Percentiles rank a stretch among this genome's conserved stretches.
Evolutionary conservation across 371 early-diverging fungal genomes (phyloP).

Genomic region (Chytridium lagenaria): DNA sequence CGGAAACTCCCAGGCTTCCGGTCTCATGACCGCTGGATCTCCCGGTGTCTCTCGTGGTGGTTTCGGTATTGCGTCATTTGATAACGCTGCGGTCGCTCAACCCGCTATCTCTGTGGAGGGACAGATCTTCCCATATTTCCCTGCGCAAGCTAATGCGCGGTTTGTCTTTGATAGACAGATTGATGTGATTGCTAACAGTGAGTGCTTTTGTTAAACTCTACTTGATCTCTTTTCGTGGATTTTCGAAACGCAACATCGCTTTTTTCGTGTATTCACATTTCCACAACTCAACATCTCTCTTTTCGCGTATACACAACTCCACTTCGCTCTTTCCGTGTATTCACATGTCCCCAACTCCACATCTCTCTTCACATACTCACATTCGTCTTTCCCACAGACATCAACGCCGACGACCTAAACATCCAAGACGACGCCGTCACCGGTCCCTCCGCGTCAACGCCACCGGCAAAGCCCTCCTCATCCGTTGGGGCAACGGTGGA

Average conservation of each 20-base stretch:
- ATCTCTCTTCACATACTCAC: too few species aligned
- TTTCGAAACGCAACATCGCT: too few species aligned
- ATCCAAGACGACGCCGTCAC: not conserved
- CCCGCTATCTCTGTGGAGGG: not conserved
- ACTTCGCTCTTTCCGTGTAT: too few species aligned
- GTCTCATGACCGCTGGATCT: not conserved
- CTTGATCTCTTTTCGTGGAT: conserved; percentile 9
- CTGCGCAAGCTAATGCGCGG: conserved; percentile 3
- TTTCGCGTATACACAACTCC: too few species aligned
- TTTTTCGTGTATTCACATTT: too few species aligned
- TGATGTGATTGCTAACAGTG: conserved; percentile 12
- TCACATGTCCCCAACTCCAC: too few species aligned
- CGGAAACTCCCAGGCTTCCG: conserved; percentile 53
- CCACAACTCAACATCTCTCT: too few species aligned
- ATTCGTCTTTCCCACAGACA: too few species aligned
- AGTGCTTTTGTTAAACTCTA: not conserved
- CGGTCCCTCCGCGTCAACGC: not conserved
- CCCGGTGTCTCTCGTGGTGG: conserved; percentile 25
- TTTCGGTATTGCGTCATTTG: conserved; percentile 17
- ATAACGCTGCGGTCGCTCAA: conserved; percentile 12
- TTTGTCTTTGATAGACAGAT: not conserved
- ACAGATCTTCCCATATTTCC: conserved; percentile 10
- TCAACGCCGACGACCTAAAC: conserved; percentile 2
- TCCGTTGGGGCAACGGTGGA: conserved; percentile 2
- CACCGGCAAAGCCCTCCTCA: too few species aligned